Conservation (phyloP, 208 protist genomes). For the Crithidia thermophila region DNA sequence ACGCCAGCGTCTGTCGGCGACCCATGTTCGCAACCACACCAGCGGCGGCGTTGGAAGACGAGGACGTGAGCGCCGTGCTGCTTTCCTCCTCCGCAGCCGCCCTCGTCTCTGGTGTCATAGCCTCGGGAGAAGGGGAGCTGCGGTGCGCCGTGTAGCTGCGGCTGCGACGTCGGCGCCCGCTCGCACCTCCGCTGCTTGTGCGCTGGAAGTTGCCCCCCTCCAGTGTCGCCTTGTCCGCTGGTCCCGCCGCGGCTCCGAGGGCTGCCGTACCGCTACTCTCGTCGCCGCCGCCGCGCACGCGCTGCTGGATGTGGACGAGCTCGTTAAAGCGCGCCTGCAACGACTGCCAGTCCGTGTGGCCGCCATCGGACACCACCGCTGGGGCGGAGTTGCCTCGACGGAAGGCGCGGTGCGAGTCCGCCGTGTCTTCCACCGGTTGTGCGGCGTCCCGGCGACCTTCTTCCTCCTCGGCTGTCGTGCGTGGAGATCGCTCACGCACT, state of each 20-base stretch:
- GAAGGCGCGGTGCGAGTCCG: constrained; percentile 2
- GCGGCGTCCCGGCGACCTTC: too few species aligned
- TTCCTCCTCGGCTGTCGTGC: too few species aligned
- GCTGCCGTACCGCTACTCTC: not conserved
- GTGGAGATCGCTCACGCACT: too few species aligned
- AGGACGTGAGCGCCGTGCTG: not conserved
- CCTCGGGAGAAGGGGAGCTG: not conserved
- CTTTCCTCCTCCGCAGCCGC: not conserved
- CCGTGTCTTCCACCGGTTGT: not conserved
- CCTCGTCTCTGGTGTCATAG: not conserved
- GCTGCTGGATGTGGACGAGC: constrained; percentile 26
- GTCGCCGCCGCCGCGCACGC: not conserved
- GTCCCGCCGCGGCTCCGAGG: not conserved
- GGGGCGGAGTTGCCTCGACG: constrained; percentile 17
- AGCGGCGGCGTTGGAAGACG: not conserved
- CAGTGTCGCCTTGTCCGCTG: not conserved
- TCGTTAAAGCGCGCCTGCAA: constrained; percentile 28
- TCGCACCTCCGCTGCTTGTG: not conserved
- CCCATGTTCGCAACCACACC: not conserved
- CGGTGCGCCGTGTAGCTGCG: not conserved
- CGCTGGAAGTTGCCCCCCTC: not conserved
- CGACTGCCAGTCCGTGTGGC: constrained; percentile 10
- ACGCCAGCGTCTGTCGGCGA: not conserved
- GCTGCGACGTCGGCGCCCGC: constrained; percentile 9
- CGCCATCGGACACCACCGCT: not conserved